Conservation (phyloP, 164 flowering plant genomes). For the Berberis vulgaris region DNA sequence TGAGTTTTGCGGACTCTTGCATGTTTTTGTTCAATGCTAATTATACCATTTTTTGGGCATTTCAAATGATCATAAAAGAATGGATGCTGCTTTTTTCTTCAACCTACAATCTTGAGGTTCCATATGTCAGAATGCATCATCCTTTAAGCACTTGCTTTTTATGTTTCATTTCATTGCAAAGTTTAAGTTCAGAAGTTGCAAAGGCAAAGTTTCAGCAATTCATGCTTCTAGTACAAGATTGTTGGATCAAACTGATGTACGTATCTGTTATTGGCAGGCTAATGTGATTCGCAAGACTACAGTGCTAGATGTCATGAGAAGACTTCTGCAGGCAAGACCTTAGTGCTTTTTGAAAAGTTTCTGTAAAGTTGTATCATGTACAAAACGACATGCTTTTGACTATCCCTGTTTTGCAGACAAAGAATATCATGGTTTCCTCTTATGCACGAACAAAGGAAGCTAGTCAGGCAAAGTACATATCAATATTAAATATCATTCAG, state of each 20-base stretch:
- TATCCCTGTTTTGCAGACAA: constrained; percentile 54
- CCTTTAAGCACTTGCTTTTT: background rate
- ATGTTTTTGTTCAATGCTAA: no score
- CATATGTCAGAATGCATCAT: background rate
- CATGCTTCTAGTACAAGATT: background rate
- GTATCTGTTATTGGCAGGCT: constrained; percentile 53
- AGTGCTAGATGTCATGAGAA: constrained; percentile 99
- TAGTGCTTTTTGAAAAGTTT: background rate
- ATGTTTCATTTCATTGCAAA: background rate
- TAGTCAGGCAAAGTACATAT: constrained; percentile 97
- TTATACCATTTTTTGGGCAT: no score
- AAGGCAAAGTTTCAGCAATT: background rate
- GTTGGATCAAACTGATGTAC: constrained; percentile 8
- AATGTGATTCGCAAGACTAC: constrained; percentile 97
- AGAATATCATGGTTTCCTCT: constrained; percentile 98
- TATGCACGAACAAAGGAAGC: constrained; percentile 97
- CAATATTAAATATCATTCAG: constrained; percentile 94
- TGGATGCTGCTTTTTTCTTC: no score
- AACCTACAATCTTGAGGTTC: background rate
- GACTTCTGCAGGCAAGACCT: constrained; percentile 87
- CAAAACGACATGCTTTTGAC: constrained; percentile 18
- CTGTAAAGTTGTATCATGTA: background rate
- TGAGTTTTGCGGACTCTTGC: no score
- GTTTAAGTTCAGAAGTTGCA: background rate
- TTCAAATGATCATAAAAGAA: no score